These are phyloP conservation scores for Mycena olivaceomarginata DNA, from an alignment of 768 basidiomycete genomes.

Conservation along the genomic window DNA sequence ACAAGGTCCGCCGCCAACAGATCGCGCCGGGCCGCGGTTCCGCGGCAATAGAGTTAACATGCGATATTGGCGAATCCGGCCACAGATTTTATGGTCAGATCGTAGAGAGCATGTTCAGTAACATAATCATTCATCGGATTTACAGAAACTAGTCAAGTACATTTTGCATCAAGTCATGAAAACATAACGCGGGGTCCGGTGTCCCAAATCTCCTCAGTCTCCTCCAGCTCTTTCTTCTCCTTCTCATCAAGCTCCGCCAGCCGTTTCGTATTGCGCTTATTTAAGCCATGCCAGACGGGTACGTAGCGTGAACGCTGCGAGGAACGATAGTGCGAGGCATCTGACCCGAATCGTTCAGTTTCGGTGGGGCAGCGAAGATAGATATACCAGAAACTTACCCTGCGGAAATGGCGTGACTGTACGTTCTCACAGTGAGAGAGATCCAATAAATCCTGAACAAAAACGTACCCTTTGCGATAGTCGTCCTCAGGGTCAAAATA, in stretches of 20 bases:
- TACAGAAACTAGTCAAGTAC: too few species aligned
- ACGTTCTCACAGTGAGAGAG: background rate
- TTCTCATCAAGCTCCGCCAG: conserved; percentile 53
- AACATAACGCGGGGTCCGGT: conserved; percentile 70
- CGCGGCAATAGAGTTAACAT: too few species aligned
- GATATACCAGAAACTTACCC: conserved; percentile 56
- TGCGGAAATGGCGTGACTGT: conserved; percentile 70
- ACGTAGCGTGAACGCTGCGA: conserved; percentile 64
- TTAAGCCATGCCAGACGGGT: conserved; percentile 66
- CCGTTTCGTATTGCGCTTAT: conserved; percentile 53
- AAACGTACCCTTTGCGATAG: conserved; percentile 64
- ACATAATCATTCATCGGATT: too few species aligned
- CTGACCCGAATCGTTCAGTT: conserved; percentile 48
- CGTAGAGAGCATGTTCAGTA: too few species aligned
- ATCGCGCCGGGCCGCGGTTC: too few species aligned
- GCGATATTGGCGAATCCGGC: too few species aligned
- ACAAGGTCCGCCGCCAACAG: too few species aligned
- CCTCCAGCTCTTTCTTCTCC: conserved; percentile 51
- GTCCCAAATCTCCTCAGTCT: conserved; percentile 66
- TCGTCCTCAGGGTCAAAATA: conserved; percentile 72
- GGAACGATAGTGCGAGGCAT: conserved; percentile 65
- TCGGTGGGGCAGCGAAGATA: background rate
- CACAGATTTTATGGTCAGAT: too few species aligned
- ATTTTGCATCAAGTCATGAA: conserved; percentile 65
- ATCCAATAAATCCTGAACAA: background rate